phyloP scores from a whole-genome alignment of 495 filamentous ascomycete species.

The Xanthoparmelia taractica region DNA sequence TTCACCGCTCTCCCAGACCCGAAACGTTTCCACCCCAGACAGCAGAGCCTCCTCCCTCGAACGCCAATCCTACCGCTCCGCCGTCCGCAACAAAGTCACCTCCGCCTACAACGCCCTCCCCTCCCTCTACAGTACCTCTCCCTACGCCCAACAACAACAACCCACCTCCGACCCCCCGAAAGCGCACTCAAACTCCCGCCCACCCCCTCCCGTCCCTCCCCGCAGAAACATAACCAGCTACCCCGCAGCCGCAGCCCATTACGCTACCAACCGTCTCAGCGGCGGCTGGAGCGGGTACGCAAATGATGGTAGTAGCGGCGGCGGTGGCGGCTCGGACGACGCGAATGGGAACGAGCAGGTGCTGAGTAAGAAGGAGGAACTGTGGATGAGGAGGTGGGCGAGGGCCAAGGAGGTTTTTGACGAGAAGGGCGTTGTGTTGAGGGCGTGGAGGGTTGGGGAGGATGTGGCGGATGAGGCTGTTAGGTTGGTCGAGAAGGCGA shows the following conservation, averaged over 20 bases:
- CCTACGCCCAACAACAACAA: conserved; percentile 19
- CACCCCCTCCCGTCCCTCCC: conserved; percentile 26
- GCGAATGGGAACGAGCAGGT: conserved; percentile 13
- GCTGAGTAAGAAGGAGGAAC: conserved; percentile 68
- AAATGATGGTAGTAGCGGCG: conserved; percentile 11
- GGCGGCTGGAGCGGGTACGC: conserved; percentile 22
- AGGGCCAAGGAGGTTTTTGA: conserved; percentile 64
- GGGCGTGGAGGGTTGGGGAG: conserved; percentile 77
- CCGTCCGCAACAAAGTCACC: conserved; percentile 33
- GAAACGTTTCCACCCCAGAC: conserved; percentile 28
- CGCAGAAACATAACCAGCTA: conserved; percentile 31
- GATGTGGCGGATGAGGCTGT: conserved; percentile 60
- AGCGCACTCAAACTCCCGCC: conserved; percentile 25
- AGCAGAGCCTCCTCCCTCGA: conserved; percentile 31
- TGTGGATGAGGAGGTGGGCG: conserved; percentile 76
- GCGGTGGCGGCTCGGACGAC: conserved; percentile 16
- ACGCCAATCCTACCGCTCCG: conserved; percentile 30
- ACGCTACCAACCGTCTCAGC: conserved; percentile 34
- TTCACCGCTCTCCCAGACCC: conserved; percentile 28
- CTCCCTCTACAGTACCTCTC: conserved; percentile 22
- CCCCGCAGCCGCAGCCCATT: conserved; percentile 37
- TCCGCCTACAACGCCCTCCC: conserved; percentile 45
- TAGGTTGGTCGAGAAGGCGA: conserved; percentile 43
- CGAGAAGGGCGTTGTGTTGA: conserved; percentile 60
- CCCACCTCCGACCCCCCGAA: conserved; percentile 21